Percentiles rank a stretch among this genome's conserved stretches.
These are phyloP conservation scores for Saraca asoca DNA, from an alignment of 331 rosid genomes.

Conservation along the genomic window DNA sequence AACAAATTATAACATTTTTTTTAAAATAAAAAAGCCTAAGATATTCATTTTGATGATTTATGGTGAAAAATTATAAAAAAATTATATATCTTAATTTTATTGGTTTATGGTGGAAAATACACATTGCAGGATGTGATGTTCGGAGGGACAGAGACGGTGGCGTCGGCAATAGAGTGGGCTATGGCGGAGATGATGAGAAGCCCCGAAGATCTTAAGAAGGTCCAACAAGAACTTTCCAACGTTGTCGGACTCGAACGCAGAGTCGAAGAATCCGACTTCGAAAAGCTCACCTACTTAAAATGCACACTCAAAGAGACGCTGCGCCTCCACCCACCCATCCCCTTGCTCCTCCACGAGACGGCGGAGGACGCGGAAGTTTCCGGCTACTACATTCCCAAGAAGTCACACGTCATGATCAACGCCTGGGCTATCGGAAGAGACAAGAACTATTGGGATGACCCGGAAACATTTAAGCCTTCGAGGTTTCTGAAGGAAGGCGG, in stretches of 20 bases:
- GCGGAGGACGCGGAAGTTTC: slow-evolving; percentile 54
- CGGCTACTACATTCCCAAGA: slow-evolving; percentile 58
- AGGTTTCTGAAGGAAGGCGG: slow-evolving; percentile 50
- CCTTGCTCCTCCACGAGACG: slow-evolving; percentile 83
- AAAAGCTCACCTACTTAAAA: slow-evolving; percentile 50
- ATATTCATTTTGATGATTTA: too few species aligned
- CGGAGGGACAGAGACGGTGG: slow-evolving; percentile 91
- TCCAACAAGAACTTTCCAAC: slow-evolving; percentile 57
- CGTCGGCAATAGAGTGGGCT: slow-evolving; percentile 84
- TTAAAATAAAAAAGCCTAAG: too few species aligned
- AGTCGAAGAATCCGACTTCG: slow-evolving; percentile 63
- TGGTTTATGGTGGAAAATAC: background rate
- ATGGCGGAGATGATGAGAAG: slow-evolving; percentile 67
- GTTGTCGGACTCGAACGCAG: slow-evolving; percentile 68
- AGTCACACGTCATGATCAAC: slow-evolving; percentile 72
- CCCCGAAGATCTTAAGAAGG: slow-evolving; percentile 62
- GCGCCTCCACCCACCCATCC: slow-evolving; percentile 86
- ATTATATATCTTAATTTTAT: background rate
- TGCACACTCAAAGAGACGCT: slow-evolving; percentile 65
- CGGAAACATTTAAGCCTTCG: slow-evolving; percentile 53
- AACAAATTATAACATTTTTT: too few species aligned
- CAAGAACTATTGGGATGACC: slow-evolving; percentile 56
- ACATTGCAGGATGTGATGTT: slow-evolving; percentile 78
- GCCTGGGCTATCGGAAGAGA: slow-evolving; percentile 77
- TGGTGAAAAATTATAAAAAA: background rate